phyloP scores from a whole-genome alignment of 2,329 filamentous ascomycete species.

The Curvularia eragrostidis region DNA sequence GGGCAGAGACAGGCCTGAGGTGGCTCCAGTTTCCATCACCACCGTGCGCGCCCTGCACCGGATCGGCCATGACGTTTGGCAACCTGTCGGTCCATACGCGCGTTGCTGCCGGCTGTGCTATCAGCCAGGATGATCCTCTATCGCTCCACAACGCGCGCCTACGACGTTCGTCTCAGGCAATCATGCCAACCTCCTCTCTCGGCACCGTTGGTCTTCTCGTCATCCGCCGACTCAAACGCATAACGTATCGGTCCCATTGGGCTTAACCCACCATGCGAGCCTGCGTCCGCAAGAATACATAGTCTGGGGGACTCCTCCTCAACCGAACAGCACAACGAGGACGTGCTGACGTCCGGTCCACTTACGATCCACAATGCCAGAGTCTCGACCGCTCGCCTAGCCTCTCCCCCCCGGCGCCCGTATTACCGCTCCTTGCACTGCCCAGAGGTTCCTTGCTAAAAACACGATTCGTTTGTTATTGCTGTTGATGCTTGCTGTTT shows the following conservation, averaged over 20 bases:
- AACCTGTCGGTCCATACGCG: slow-evolving; percentile 13
- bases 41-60: slow-evolving; percentile 11
- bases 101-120: slow-evolving; percentile 14
- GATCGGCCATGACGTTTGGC: slow-evolving; percentile 7
- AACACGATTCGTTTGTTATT: slow-evolving; percentile 8
- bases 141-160: slow-evolving; percentile 13
- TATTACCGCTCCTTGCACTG: slow-evolving; percentile 20
- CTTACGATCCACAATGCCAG: slow-evolving; percentile 6
- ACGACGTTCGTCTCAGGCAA: slow-evolving; percentile 20
- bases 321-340: slow-evolving; percentile 7
- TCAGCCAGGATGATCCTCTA: slow-evolving; percentile 13
- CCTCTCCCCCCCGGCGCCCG: slow-evolving; percentile 13
- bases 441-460: slow-evolving; percentile 3
- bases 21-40: slow-evolving; percentile 9
- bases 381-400: slow-evolving; percentile 19
- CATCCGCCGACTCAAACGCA: slow-evolving; percentile 7
- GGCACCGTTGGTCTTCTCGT: slow-evolving; percentile 4
- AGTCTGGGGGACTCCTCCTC: slow-evolving; percentile 13
- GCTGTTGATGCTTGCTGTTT: slow-evolving; percentile 2
- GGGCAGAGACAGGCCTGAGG: slow-evolving; percentile 10
- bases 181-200: slow-evolving; percentile 5
- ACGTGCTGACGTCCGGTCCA: slow-evolving; percentile 18
- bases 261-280: slow-evolving; percentile 11
- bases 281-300: slow-evolving; percentile 7
- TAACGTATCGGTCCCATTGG: slow-evolving; percentile 11